Evolutionary conservation across 306 rosid species (phyloP).

Genomic region (Purshia tridentata): DNA sequence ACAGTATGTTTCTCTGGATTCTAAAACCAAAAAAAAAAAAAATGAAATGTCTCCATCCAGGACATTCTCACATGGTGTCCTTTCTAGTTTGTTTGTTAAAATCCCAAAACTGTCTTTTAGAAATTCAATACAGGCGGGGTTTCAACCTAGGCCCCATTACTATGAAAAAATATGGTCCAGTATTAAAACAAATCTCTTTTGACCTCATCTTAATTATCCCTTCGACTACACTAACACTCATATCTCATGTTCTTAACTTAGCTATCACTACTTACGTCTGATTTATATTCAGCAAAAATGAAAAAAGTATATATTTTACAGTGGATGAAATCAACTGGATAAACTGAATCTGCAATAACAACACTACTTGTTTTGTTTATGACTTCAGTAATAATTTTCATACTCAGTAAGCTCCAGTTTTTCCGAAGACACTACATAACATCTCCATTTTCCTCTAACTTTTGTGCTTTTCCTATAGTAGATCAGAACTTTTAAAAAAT

Average conservation of each 20-base stretch:
- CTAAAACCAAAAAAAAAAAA: slow-evolving; percentile 18
- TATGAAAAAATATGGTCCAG: not conserved
- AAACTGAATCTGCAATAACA: slow-evolving; percentile 1
- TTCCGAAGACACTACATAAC: not conserved
- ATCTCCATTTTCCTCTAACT: no score
- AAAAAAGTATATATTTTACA: not conserved
- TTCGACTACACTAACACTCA: slow-evolving; percentile 7
- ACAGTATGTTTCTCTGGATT: slow-evolving; percentile 16
- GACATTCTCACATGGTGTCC: not conserved
- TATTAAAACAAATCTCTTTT: not conserved
- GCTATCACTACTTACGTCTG: not conserved
- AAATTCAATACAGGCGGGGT: not conserved
- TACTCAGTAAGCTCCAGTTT: not conserved
- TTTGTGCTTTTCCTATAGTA: no score
- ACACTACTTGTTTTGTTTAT: not conserved
- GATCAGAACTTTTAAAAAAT: no score
- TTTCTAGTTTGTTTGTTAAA: slow-evolving; percentile 5
- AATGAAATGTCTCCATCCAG: not conserved
- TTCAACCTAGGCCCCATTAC: not conserved
- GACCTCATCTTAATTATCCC: not conserved
- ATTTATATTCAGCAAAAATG: not conserved
- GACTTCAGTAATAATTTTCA: not conserved
- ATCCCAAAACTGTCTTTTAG: not conserved
- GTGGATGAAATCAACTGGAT: not conserved
- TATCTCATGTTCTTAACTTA: not conserved